Percentiles rank a stretch among this genome's conserved stretches.
Conservation (phyloP, 2,329 filamentous ascomycete genomes). For the Penicillium sp. region DNA sequence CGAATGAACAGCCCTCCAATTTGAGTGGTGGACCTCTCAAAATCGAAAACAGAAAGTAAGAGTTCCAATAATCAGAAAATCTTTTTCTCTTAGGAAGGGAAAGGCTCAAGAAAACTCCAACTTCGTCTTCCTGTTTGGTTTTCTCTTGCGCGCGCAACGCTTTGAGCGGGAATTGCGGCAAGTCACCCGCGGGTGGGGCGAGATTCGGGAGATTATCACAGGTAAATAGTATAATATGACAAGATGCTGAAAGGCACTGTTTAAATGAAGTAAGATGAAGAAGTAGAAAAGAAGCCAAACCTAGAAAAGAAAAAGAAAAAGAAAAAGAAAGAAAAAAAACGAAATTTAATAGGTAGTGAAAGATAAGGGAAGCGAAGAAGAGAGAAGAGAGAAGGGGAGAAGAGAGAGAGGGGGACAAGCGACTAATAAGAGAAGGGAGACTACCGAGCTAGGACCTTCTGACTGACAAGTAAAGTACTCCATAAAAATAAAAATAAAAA, state of each 20-base stretch:
- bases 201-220: slow-evolving; percentile 7
- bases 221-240: slow-evolving; percentile 4
- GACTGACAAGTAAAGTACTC: slow-evolving; percentile 4
- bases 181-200: slow-evolving; percentile 8
- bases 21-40: background rate
- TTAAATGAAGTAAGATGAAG: background rate
- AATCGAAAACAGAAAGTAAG: background rate
- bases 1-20: background rate
- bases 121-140: background rate
- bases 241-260: background rate
- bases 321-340: background rate
- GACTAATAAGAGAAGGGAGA: slow-evolving; percentile 17
- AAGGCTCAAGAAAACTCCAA: no score
- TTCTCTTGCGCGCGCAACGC: background rate
- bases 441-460: slow-evolving; percentile 8
- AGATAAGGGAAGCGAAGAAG: slow-evolving; percentile 17
- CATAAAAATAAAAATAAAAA: background rate
- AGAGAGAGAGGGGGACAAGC: slow-evolving; percentile 5
- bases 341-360: slow-evolving; percentile 5
- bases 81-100: background rate
- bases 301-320: background rate
- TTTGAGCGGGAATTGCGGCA: background rate
- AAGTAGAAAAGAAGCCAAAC: background rate
- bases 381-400: slow-evolving; percentile 6
- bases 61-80: background rate